Evolutionary conservation across 108 stramenopile species (phyloP).

Genomic region (Stephanodiscus triporus): DNA sequence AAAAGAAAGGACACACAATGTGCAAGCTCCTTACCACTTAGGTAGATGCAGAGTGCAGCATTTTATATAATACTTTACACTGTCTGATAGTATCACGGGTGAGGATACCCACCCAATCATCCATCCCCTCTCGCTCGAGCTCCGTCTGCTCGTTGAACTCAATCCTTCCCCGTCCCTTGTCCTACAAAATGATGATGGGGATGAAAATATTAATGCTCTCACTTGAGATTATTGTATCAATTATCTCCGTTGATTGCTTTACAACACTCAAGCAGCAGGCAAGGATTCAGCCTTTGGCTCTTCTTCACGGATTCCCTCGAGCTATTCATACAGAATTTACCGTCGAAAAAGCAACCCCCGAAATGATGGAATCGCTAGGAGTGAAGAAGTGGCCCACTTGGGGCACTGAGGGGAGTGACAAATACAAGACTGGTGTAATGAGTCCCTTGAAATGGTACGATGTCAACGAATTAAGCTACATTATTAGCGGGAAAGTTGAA

Average conservation of each 20-base stretch:
- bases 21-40: too few relatives aligned
- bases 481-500: neutral
- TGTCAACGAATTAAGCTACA: neutral
- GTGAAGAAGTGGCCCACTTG: neutral
- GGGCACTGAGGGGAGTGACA: neutral
- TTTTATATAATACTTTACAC: too few relatives aligned
- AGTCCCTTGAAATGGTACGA: neutral
- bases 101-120: too few relatives aligned
- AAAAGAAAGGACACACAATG: too few relatives aligned
- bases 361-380: neutral
- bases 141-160: too few relatives aligned
- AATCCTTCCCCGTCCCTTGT: too few relatives aligned
- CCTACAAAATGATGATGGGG: neutral
- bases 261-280: neutral
- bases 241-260: neutral
- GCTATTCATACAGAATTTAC: neutral
- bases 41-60: too few relatives aligned
- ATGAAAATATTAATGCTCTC: neutral
- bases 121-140: too few relatives aligned
- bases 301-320: neutral
- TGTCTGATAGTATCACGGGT: too few relatives aligned
- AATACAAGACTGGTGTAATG: neutral
- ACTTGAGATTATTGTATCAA: neutral
- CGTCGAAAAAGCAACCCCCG: neutral
- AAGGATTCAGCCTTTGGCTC: neutral